These are phyloP conservation scores for Cyberlindnera amylophila DNA, from an alignment of 805 yeast species.

Conservation along the genomic window DNA sequence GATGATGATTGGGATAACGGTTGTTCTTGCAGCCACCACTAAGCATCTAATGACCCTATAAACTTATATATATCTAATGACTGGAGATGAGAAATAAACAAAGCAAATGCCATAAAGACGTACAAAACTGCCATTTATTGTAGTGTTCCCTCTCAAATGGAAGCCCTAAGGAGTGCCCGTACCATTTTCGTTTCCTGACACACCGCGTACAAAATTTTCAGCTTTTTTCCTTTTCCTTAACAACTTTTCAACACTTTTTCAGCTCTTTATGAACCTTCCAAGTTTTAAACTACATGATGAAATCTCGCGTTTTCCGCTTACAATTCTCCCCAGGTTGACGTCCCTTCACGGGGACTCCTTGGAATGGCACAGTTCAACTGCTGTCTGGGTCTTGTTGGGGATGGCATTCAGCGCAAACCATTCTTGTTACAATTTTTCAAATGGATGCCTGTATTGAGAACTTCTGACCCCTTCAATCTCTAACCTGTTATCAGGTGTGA, in stretches of 20 bases:
- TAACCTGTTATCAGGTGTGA: too few species aligned
- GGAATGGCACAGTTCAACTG: constrained; percentile 16
- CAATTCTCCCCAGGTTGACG: constrained; percentile 29
- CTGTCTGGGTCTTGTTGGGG: constrained; percentile 29
- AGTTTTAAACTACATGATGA: constrained; percentile 33
- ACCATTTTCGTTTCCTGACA: neutral
- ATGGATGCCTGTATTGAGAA: constrained; percentile 25
- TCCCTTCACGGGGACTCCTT: constrained; percentile 17
- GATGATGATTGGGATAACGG: constrained; percentile 26
- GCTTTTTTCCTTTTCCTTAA: neutral
- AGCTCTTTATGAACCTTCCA: constrained; percentile 28
- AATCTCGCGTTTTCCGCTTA: constrained; percentile 28
- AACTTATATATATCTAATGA: neutral
- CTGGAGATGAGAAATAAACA: too few species aligned
- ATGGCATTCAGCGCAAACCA: constrained; percentile 28
- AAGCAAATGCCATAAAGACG: too few species aligned
- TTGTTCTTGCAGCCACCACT: constrained; percentile 26
- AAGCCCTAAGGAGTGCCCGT: neutral
- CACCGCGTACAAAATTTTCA: neutral
- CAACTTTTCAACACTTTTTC: neutral
- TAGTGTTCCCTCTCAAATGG: too few species aligned
- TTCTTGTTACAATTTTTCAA: constrained; percentile 28
- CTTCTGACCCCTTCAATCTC: constrained; percentile 27
- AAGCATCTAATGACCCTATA: neutral
- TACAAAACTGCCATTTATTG: too few species aligned